These are phyloP conservation scores for Lobosporangium transversale DNA, from an alignment of 192 early-diverging fungal genomes.

Conservation along the genomic window DNA sequence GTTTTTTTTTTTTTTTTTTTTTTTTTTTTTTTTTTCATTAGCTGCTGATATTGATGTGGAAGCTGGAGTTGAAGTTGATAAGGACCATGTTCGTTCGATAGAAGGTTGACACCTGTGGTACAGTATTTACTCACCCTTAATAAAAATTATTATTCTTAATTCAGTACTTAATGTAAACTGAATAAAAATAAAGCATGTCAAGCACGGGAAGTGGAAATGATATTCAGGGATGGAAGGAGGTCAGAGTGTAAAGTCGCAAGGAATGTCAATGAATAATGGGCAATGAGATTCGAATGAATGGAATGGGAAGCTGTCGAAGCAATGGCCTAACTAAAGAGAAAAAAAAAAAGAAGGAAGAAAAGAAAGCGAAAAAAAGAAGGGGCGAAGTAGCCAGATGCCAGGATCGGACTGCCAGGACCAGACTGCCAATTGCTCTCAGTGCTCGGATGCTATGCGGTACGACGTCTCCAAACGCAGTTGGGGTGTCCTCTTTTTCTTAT, in stretches of 20 bases:
- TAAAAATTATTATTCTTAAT: too few relatives aligned
- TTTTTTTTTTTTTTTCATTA: background rate
- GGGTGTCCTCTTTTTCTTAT: background rate
- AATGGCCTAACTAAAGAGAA: background rate
- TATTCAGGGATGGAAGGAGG: background rate
- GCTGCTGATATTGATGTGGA: background rate
- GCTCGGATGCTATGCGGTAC: background rate
- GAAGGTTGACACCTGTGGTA: too few relatives aligned
- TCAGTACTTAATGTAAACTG: too few relatives aligned
- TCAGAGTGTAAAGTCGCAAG: background rate
- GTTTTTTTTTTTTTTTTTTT: background rate
- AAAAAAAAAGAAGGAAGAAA: background rate
- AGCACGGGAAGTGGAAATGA: too few relatives aligned
- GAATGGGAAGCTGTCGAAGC: background rate
- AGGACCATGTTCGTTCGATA: background rate
- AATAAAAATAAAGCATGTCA: too few relatives aligned
- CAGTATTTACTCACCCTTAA: too few relatives aligned
- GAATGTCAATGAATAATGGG: background rate
- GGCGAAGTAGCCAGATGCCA: background rate
- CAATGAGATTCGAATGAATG: background rate
- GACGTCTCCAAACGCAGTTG: too few relatives aligned
- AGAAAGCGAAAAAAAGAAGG: background rate
- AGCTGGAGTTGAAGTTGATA: background rate
- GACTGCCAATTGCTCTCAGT: background rate
- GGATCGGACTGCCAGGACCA: background rate